phyloP scores from a whole-genome alignment of 257 asterid species.

The Jaltomata sinuosa region DNA sequence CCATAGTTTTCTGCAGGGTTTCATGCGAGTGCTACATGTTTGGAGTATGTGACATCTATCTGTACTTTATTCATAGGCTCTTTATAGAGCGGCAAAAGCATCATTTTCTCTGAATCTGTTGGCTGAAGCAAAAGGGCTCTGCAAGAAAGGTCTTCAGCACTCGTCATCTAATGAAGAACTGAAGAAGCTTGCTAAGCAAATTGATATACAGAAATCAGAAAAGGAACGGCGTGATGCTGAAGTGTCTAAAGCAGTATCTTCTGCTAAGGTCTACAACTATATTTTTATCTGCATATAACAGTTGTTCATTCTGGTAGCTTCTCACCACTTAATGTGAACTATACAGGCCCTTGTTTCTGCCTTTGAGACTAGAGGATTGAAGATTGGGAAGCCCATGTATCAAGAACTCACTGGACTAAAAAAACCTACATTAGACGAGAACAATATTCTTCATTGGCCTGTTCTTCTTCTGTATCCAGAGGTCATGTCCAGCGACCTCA shows the following conservation, averaged over 20 bases:
- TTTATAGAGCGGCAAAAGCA: conserved; percentile 84
- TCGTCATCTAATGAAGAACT: conserved; percentile 72
- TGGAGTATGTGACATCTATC: not conserved
- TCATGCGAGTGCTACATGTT: not conserved
- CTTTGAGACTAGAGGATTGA: conserved; percentile 55
- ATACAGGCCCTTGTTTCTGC: conserved; percentile 63
- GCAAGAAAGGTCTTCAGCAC: conserved; percentile 60
- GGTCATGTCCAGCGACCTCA: conserved; percentile 84
- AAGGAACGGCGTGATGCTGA: conserved; percentile 37
- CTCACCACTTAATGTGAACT: conserved; percentile 15
- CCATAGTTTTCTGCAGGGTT: not conserved
- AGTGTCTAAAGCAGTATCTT: conserved; percentile 52
- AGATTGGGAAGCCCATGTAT: conserved; percentile 73
- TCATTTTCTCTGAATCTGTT: conserved; percentile 57
- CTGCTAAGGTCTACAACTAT: conserved; percentile 48
- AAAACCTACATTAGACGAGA: conserved; percentile 57
- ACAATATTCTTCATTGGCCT: conserved; percentile 90
- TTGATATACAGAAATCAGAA: conserved; percentile 37
- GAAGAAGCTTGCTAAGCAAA: conserved; percentile 57
- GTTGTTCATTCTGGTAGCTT: not conserved
- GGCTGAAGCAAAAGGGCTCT: conserved; percentile 62
- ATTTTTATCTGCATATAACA: not conserved
- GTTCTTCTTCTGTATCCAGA: conserved; percentile 79
- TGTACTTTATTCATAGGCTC: conserved; percentile 37
- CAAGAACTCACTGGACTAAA: conserved; percentile 81